A percentile compares a stretch with the other conserved stretches of the same genome.
Evolutionary conservation across 2,329 filamentous ascomycete genomes (phyloP).

Genomic region (Calonectria henricotiae): DNA sequence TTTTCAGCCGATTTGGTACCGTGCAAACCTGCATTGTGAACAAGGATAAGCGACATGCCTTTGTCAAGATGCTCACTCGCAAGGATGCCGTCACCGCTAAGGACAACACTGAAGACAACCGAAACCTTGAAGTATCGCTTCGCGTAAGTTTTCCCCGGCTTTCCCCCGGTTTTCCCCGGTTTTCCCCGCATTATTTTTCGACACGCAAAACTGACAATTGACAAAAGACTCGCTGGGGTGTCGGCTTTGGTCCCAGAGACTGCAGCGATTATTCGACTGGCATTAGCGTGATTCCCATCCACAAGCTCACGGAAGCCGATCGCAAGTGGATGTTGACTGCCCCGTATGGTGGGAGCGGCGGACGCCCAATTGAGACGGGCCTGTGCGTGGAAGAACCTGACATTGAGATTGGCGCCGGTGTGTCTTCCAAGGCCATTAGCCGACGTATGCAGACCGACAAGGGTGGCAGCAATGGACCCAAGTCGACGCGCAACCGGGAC

Average conservation of each 20-base stretch:
- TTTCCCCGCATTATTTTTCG: background rate
- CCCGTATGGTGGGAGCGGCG: constrained; percentile 93
- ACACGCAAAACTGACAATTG: constrained; percentile 41
- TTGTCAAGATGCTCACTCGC: constrained; percentile 98
- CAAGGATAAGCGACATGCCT: constrained; percentile 97
- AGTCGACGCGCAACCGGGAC: constrained; percentile 70
- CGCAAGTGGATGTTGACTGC: constrained; percentile 97
- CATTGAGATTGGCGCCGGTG: constrained; percentile 97
- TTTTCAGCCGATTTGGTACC: constrained; percentile 86
- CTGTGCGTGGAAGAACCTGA: constrained; percentile 97
- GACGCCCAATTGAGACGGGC: constrained; percentile 83
- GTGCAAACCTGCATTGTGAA: constrained; percentile 99
- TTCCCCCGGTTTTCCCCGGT: constrained; percentile 54
- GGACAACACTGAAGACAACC: constrained; percentile 87
- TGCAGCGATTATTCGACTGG: constrained; percentile 97
- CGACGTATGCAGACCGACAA: constrained; percentile 80
- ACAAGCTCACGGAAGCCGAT: constrained; percentile 94
- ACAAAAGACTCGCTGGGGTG: constrained; percentile 92
- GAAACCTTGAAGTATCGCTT: constrained; percentile 81
- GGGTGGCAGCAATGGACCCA: constrained; percentile 76
- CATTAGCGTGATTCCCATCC: constrained; percentile 93
- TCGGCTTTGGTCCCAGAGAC: constrained; percentile 96
- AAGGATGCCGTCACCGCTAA: constrained; percentile 88
- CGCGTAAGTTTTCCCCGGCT: constrained; percentile 69
- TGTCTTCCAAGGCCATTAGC: constrained; percentile 91